These are phyloP conservation scores for Dunaliella sp. DNA, from an alignment of 139 green algal species.

Conservation along the genomic window DNA sequence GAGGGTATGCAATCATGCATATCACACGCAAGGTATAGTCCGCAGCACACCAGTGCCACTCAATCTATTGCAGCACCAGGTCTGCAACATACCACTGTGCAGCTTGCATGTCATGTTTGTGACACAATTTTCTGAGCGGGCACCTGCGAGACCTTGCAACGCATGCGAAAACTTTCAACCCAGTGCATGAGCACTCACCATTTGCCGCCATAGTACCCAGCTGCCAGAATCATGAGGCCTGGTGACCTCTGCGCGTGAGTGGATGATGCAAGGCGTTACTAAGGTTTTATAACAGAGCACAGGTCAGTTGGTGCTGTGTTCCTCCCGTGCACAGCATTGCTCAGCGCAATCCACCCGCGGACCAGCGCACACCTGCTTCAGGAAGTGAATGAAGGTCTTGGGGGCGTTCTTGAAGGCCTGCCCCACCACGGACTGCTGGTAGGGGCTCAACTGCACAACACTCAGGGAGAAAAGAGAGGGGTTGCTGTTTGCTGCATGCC, in stretches of 20 bases:
- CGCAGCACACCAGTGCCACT: too few species aligned
- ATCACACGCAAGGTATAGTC: too few species aligned
- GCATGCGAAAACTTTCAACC: too few species aligned
- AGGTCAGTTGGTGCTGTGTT: too few species aligned
- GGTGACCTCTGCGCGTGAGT: constrained; percentile 32
- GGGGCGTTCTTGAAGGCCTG: constrained; percentile 40
- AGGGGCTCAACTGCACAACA: constrained; percentile 28
- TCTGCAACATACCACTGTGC: too few species aligned
- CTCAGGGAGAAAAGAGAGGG: neutral
- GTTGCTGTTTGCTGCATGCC: neutral
- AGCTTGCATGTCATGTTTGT: too few species aligned
- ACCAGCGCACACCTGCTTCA: neutral
- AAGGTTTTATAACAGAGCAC: too few species aligned
- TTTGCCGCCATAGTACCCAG: constrained; percentile 21
- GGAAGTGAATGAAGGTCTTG: constrained; percentile 33
- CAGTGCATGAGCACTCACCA: neutral
- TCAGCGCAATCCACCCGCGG: neutral
- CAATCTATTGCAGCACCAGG: too few species aligned
- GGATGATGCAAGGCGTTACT: too few species aligned
- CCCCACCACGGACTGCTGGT: constrained; percentile 35
- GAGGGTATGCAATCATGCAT: too few species aligned
- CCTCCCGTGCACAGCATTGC: neutral
- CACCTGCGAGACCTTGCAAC: too few species aligned
- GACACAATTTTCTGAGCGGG: too few species aligned
- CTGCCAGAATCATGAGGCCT: constrained; percentile 2